A percentile compares a stretch with the other conserved stretches of the same genome.
phyloP scores from a whole-genome alignment of 495 filamentous ascomycete genomes.

The Geopyxis carbonaria region DNA sequence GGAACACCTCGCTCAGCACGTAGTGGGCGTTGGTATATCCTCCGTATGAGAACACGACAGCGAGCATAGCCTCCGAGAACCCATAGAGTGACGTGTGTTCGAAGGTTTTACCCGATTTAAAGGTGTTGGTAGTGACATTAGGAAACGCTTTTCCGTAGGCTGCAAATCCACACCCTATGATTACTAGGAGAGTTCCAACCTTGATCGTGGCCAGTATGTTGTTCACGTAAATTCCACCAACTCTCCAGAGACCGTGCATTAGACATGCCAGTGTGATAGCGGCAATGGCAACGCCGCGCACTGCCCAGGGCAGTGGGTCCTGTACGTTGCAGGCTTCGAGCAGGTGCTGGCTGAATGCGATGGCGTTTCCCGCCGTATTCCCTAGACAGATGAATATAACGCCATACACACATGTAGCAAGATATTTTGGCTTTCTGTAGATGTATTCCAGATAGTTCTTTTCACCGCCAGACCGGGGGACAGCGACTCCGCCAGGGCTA shows the following conservation, averaged over 20 bases:
- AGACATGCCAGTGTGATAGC: conserved; percentile 29
- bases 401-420: conserved; percentile 32
- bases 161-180: conserved; percentile 29
- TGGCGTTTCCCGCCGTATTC: conserved; percentile 34
- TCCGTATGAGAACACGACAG: conserved; percentile 26
- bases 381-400: conserved; percentile 34
- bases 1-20: conserved; percentile 31
- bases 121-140: conserved; percentile 10
- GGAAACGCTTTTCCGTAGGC: conserved; percentile 14
- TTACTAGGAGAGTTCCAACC: conserved; percentile 28
- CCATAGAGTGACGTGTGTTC: conserved; percentile 10
- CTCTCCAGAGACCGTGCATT: conserved; percentile 32
- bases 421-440: conserved; percentile 26
- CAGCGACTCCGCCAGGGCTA: conserved; percentile 16
- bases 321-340: conserved; percentile 21
- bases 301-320: conserved; percentile 13
- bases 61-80: conserved; percentile 26
- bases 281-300: conserved; percentile 31
- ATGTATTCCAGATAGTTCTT: conserved; percentile 38
- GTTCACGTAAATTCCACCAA: conserved; percentile 34
- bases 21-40: conserved; percentile 33
- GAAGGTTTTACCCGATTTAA: conserved; percentile 21
- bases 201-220: conserved; percentile 37
- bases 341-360: conserved; percentile 29
- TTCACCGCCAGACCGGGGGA: conserved; percentile 35